Conservation (phyloP, 202 grass and related monocot genomes). For the Cymbopogon flexuosus region DNA sequence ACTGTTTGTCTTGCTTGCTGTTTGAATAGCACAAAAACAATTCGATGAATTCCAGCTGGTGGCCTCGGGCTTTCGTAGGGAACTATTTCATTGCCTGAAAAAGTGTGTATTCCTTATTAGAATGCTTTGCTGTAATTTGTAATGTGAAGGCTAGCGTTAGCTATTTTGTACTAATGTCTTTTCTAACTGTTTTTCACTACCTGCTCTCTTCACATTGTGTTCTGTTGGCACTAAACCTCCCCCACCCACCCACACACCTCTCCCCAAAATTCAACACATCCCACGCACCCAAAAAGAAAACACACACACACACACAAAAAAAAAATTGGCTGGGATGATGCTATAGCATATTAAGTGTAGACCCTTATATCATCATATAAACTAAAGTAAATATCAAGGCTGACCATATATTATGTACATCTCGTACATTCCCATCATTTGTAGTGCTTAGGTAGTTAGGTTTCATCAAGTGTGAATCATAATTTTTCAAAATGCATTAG, state of each 20-base stretch:
- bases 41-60: slow-evolving; percentile 78
- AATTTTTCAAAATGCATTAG: slow-evolving; percentile 5
- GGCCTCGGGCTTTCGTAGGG: slow-evolving; percentile 72
- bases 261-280: neutral
- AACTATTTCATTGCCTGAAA: slow-evolving; percentile 91
- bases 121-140: slow-evolving; percentile 18
- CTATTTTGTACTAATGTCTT: slow-evolving; percentile 2
- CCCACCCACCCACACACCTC: too few species aligned
- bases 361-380: slow-evolving; percentile 6
- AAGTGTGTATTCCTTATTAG: slow-evolving; percentile 47
- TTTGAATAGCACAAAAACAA: slow-evolving; percentile 90
- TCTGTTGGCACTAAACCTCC: neutral
- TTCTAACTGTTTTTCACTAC: slow-evolving; percentile 22
- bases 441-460: neutral
- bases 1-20: slow-evolving; percentile 63
- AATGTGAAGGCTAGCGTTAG: slow-evolving; percentile 21
- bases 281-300: neutral
- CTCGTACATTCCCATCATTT: neutral
- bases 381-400: slow-evolving; percentile 9
- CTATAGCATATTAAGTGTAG: slow-evolving; percentile 10
- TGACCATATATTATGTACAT: slow-evolving; percentile 2
- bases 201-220: neutral
- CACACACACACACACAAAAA: neutral
- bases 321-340: neutral
- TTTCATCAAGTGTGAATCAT: neutral